These are phyloP conservation scores for Penicillium chermesinum DNA, from an alignment of 495 filamentous ascomycete species.

Conservation along the genomic window DNA sequence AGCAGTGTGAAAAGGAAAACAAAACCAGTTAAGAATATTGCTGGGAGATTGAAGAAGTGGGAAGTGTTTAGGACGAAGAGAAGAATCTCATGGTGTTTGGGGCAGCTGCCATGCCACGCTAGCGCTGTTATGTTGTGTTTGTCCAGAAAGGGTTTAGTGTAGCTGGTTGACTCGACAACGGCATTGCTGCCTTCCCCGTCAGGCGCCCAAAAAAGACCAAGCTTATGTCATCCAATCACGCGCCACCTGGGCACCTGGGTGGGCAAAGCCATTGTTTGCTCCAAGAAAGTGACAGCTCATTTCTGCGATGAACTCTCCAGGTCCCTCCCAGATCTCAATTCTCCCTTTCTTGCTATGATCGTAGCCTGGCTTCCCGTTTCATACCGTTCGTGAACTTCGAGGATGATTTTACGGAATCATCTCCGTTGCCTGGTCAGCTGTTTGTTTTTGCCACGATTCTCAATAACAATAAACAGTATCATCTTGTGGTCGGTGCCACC, in stretches of 20 bases:
- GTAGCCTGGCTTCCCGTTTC: neutral
- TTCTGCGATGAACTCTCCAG: neutral
- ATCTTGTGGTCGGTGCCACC: neutral
- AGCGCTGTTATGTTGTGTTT: constrained; percentile 44
- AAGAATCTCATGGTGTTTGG: constrained; percentile 33
- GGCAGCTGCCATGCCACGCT: constrained; percentile 40
- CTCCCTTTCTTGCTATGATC: too few relatives aligned
- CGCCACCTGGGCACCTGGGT: too few relatives aligned
- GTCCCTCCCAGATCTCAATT: too few relatives aligned
- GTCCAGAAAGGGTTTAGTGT: constrained; percentile 29
- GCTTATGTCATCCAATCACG: constrained; percentile 12
- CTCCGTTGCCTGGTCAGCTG: neutral
- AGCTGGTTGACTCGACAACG: constrained; percentile 41
- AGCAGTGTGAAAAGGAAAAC: neutral
- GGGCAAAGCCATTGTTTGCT: neutral
- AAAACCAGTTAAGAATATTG: constrained; percentile 9
- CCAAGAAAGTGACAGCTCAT: neutral
- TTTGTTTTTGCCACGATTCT: neutral
- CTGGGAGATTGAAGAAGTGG: constrained; percentile 7
- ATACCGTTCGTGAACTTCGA: neutral
- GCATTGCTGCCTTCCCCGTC: neutral
- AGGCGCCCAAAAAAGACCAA: constrained; percentile 10
- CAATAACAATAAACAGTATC: neutral
- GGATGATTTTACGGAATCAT: neutral
- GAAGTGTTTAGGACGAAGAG: constrained; percentile 18